Base-by-base conservation (phyloP, 495 filamentous ascomycete genomes). In the Aspergillus haitiensis region DNA sequence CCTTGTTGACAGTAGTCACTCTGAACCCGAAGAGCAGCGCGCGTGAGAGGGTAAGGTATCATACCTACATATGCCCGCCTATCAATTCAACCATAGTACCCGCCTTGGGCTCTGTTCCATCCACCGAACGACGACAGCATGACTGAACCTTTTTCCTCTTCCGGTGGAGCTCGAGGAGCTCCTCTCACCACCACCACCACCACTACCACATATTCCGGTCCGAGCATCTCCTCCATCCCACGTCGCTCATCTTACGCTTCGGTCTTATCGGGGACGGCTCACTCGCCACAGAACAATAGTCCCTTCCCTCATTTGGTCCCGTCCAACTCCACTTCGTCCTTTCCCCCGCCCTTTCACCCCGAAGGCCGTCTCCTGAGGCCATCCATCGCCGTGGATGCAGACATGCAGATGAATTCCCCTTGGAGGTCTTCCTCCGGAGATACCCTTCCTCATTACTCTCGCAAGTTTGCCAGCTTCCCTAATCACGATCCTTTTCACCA, bases 181-280 rank as follows among this genome's bases (percentile, higher is more conserved):
- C 63, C 74, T 70, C 69, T 69, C 56, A 62, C 74, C 61, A 68
- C 75, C 21, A 27, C 74, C 62, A 68, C 75, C 61, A 68, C 75
- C 21, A 27, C 74, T 61, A 68, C 75, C 57, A 75, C 71, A 57
- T 64, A 67, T 58, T 63, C 70, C 12, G 54, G 59, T 37, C 59
- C 74, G 57, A 76, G 68, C 67, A 72, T 76, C 65, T 75, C 77
- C 51, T 72, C 75, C 46, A 72, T 73, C 57, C 79, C 72, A 50
- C 74, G 80, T 62, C 77, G 78, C 59, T 81, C 78, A 32, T 95
- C 92, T 35, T 95, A 96, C 79, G 90, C 92, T 49, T 91, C 91
- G 53, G 88, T 92, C 51, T 83, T 88, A 52, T 88, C 91, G 35
- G 89, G 90, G 55, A 76, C 86, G 66, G 80, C 81, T 58, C 68